phyloP scores from a whole-genome alignment of 2,329 filamentous ascomycete species.

The Aspergillus intermedius region DNA sequence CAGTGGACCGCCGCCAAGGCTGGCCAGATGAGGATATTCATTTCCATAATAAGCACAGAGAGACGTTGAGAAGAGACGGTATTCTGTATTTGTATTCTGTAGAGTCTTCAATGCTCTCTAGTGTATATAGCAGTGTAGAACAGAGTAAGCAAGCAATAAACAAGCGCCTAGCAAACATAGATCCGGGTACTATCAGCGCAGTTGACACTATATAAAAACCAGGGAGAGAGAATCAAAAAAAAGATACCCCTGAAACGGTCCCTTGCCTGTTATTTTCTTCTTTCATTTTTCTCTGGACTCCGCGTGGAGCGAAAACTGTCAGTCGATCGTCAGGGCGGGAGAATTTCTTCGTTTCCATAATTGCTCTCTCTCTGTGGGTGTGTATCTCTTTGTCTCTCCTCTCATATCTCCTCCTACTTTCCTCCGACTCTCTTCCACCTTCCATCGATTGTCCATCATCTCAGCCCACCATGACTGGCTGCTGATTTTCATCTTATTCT shows the following conservation, averaged over 20 bases:
- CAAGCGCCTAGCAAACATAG: too few relatives aligned
- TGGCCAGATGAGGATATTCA: constrained; percentile 4
- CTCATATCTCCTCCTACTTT: constrained; percentile 3
- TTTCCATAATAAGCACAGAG: constrained; percentile 1
- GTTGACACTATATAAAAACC: too few relatives aligned
- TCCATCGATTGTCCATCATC: not conserved
- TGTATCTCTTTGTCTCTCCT: constrained; percentile 1
- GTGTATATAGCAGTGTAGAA: not conserved
- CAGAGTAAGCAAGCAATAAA: not conserved
- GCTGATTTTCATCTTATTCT: not conserved
- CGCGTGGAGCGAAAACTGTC: constrained; percentile 3
- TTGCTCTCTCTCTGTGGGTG: not conserved
- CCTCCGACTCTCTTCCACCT: not conserved
- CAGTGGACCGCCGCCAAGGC: not conserved
- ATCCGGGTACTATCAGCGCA: too few relatives aligned
- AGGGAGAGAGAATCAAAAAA: not conserved
- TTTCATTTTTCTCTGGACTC: not conserved
- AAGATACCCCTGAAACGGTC: not conserved
- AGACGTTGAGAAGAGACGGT: not conserved
- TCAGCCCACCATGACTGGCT: not conserved
- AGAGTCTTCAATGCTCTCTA: not conserved
- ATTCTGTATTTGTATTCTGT: not conserved
- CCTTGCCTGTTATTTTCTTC: not conserved
- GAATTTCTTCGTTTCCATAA: not conserved
- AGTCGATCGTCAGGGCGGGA: constrained; percentile 14